phyloP scores from a whole-genome alignment of 106 monocot species.

The Allium sativum region DNA sequence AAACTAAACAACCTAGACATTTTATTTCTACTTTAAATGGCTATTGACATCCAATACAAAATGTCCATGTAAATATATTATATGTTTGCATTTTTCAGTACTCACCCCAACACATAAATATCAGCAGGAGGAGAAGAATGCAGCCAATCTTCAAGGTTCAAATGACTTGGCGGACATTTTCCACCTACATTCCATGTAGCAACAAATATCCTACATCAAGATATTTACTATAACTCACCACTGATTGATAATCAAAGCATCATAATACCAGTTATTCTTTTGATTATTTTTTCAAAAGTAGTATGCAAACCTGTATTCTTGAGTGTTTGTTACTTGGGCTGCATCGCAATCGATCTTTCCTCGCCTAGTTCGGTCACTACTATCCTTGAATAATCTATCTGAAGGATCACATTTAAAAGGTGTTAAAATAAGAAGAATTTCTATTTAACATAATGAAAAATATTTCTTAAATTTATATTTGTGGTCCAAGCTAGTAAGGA shows the following conservation, averaged over 20 bases:
- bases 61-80: too few species aligned
- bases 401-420: not conserved
- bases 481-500: slow-evolving; percentile 13
- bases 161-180: slow-evolving; percentile 46
- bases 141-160: slow-evolving; percentile 82
- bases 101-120: slow-evolving; percentile 72
- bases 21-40: too few species aligned
- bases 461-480: not conserved
- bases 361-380: slow-evolving; percentile 23
- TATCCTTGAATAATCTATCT: slow-evolving; percentile 42
- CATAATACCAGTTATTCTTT: too few species aligned
- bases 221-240: not conserved
- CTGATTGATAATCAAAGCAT: too few species aligned
- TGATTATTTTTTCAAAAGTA: not conserved
- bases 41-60: too few species aligned
- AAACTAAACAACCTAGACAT: too few species aligned
- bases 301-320: slow-evolving; percentile 38
- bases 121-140: slow-evolving; percentile 67
- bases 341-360: slow-evolving; percentile 56
- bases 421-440: not conserved
- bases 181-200: slow-evolving; percentile 94
- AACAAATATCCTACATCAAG: slow-evolving; percentile 51
- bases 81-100: not conserved
- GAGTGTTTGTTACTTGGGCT: slow-evolving; percentile 46
- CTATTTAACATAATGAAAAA: too few species aligned